These are phyloP conservation scores for Aspergillus brasiliensis DNA, from an alignment of 2,329 filamentous ascomycete genomes.

Conservation along the genomic window DNA sequence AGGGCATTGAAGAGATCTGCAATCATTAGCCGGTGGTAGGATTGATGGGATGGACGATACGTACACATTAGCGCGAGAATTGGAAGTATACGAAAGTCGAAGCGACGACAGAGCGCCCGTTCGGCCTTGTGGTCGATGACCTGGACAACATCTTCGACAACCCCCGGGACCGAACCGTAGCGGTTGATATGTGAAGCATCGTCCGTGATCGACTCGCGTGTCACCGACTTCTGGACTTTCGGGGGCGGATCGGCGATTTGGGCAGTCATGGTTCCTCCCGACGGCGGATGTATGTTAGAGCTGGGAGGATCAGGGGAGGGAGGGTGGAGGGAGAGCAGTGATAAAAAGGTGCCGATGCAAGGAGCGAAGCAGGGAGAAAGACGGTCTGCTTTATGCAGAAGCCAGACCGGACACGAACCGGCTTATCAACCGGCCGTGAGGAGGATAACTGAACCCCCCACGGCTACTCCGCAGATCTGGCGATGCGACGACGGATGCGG, in stretches of 20 bases:
- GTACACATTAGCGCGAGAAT: slow-evolving; percentile 60
- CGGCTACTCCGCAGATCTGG: background rate
- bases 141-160: slow-evolving; percentile 31
- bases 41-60: slow-evolving; percentile 8
- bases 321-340: background rate
- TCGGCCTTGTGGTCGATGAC: slow-evolving; percentile 51
- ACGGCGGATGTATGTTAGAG: background rate
- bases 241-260: slow-evolving; percentile 5
- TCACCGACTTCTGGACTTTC: slow-evolving; percentile 10
- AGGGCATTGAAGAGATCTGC: slow-evolving; percentile 58
- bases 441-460: background rate
- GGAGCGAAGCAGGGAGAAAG: background rate
- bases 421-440: background rate
- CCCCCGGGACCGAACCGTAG: slow-evolving; percentile 18
- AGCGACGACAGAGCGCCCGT: slow-evolving; percentile 55
- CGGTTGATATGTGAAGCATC: slow-evolving; percentile 13
- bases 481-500: background rate
- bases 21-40: background rate
- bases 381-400: background rate
- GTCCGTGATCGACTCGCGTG: slow-evolving; percentile 5
- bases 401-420: background rate
- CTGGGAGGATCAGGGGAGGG: background rate
- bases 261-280: background rate
- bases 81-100: slow-evolving; percentile 55
- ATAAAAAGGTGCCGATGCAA: background rate